Evolutionary conservation across 1,139 yeast species (phyloP).

Genomic region (Magnusiomyces paraingens): DNA sequence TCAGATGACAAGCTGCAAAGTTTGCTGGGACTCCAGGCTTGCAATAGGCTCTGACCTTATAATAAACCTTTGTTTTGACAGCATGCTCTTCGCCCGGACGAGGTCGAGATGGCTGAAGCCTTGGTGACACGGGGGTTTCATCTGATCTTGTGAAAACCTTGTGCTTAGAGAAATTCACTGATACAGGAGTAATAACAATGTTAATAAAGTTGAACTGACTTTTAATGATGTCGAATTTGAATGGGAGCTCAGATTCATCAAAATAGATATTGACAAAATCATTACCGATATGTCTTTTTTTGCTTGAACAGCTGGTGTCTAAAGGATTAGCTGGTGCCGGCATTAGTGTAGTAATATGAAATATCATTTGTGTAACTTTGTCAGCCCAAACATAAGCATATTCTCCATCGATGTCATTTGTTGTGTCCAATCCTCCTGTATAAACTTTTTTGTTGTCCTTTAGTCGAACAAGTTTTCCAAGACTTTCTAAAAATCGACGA

Average conservation of each 20-base stretch:
- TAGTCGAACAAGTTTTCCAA: slow-evolving; percentile 56
- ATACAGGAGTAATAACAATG: slow-evolving; percentile 68
- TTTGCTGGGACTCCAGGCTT: slow-evolving; percentile 69
- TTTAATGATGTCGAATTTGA: slow-evolving; percentile 63
- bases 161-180: slow-evolving; percentile 23
- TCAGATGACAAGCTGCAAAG: slow-evolving; percentile 69
- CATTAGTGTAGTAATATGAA: slow-evolving; percentile 80
- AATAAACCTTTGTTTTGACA: slow-evolving; percentile 23
- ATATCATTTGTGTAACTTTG: slow-evolving; percentile 63
- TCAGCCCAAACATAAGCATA: slow-evolving; percentile 70
- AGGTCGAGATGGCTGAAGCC: neutral
- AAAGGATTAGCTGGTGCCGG: slow-evolving; percentile 40
- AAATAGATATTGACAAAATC: slow-evolving; percentile 73
- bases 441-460: slow-evolving; percentile 52
- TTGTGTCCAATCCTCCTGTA: slow-evolving; percentile 75
- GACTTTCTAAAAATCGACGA: slow-evolving; percentile 47
- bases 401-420: slow-evolving; percentile 65
- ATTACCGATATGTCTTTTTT: slow-evolving; percentile 83
- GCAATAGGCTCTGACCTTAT: slow-evolving; percentile 57
- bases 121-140: slow-evolving; percentile 5
- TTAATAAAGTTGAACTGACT: slow-evolving; percentile 80
- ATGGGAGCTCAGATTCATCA: slow-evolving; percentile 64
- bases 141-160: slow-evolving; percentile 6
- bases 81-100: neutral
- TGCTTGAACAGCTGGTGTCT: slow-evolving; percentile 46